Evolutionary conservation across 192 early-diverging fungal genomes (phyloP), one percentile per base, ranked within the genome.

Genomic region (Mortierella claussenii): DNA sequence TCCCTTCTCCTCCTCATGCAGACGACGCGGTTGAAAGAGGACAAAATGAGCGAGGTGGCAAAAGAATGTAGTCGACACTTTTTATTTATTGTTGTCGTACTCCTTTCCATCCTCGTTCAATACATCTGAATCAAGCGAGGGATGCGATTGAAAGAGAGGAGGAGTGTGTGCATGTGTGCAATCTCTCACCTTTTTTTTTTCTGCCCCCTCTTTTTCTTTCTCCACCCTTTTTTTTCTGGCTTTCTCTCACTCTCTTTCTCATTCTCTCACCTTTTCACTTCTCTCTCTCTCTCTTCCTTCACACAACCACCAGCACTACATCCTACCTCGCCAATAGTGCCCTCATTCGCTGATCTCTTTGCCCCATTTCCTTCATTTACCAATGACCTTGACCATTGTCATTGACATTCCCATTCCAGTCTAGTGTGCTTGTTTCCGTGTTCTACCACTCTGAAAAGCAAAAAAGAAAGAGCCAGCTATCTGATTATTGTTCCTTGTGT

Each of bases 41-140:
- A 13, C 6, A 20, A 15, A 6, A 10, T 21, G 4, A 17, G 4
- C n/a, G 45, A 5, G 21, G n/a, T 15, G 15, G n/a, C 21, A n/a
- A n/a, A n/a, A n/a, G n/a, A 46, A 4, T 46, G 45, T 46, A 46
- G 45, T 46, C 45, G 45, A 46, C 21, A 46, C 45, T 46, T 46
- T 21, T 17, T 46, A 46, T 46, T n/a, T 21, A 21, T 46, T 13
- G 45, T 21, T 20, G 18, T 10, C 45, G 15, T 4, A 7, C 45
- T 20, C 45, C 15, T 5, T 5, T n/a, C n/a, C n/a, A n/a, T n/a
- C n/a, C n/a, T n/a, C n/a, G n/a, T n/a, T n/a, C n/a, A n/a, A n/a
- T n/a, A n/a, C n/a, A n/a, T n/a, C n/a, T n/a, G n/a, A n/a, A n/a
- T n/a, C n/a, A n/a, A n/a, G n/a, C n/a, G n/a, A n/a, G n/a, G n/a